Evolutionary conservation across 1,139 yeast genomes (phyloP), one percentile per base, ranked within the genome.

Genomic region (Meyerozyma carpophila): DNA sequence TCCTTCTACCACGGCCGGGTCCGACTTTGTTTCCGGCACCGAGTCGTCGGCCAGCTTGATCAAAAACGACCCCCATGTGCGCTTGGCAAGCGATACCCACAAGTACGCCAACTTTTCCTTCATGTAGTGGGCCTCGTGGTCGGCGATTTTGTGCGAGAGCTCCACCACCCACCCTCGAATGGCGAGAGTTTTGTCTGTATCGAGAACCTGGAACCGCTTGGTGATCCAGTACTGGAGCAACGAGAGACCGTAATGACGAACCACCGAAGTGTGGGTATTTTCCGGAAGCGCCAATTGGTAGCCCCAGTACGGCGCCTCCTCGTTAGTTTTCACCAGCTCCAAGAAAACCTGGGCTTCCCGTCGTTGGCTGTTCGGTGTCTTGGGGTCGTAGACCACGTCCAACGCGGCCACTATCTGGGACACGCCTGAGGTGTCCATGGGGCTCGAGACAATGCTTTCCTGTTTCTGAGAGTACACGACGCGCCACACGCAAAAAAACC

Each of bases 51-150:
- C 16, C 26, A 13, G 45, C 48, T 67, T 70, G 32, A 69, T 60
- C 27, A 72, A 55, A 46, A 64, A 76, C 41, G 74, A 70, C 8
- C 98, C 98, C 98, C 98, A 94, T 34, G 81, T 76, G 44, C 95
- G 75, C 58, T 94, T 93, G n/a, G 96, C 95, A 10, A 93, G 73
- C 36, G 90, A 84, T 0, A 88, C 96, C 97, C 98, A 91, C 21
- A 93, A 66, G 51, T 80, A 83, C 4, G 98, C 95, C 41, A 91
- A 61, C 63, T 94, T 94, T 58, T 91, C 98, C 57, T 84, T 88
- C 45, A 94, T 73, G 54, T 84, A 94, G 62, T 90, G 93, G 9
- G 98, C 96, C 60, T 93, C 97, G 21, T 67, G 62, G n/a, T 69
- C 66, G 14, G 70, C 62, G 1, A 84, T 75, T 45, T 81, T 76